Evolutionary conservation across 2,329 filamentous ascomycete species (phyloP).

Genomic region (Myriangium duriaei): DNA sequence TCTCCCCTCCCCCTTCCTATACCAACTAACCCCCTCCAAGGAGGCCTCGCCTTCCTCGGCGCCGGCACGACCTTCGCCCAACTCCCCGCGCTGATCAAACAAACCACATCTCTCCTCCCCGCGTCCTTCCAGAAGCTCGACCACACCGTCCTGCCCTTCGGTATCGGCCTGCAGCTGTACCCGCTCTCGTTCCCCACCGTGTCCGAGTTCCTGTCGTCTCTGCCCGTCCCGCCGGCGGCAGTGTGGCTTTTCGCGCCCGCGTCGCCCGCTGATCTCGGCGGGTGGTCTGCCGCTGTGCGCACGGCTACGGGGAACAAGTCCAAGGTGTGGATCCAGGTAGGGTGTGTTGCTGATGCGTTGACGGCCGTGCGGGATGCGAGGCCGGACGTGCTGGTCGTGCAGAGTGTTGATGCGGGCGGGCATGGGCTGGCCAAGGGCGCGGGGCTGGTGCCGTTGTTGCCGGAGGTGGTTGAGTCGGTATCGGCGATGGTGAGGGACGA

Average conservation of each 20-base stretch:
- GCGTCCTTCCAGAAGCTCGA: constrained; percentile 6
- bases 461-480: constrained; percentile 42
- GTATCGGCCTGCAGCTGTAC: constrained; percentile 50
- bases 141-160: constrained; percentile 34
- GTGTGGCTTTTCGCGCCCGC: constrained; percentile 55
- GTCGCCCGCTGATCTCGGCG: constrained; percentile 25
- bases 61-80: constrained; percentile 25
- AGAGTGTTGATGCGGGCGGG: constrained; percentile 53
- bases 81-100: constrained; percentile 17
- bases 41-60: constrained; percentile 32
- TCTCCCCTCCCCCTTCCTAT: background rate
- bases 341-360: constrained; percentile 44
- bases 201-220: constrained; percentile 40
- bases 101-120: constrained; percentile 16
- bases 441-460: constrained; percentile 44
- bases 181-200: constrained; percentile 28
- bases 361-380: constrained; percentile 33
- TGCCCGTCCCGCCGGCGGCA: constrained; percentile 39
- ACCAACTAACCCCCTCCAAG: constrained; percentile 13
- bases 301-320: constrained; percentile 22
- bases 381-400: constrained; percentile 48
- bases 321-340: constrained; percentile 48
- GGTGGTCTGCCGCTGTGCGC: constrained; percentile 22
- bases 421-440: constrained; percentile 46
- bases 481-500: constrained; percentile 1